Evolutionary conservation across 176 grass and related monocot genomes (phyloP), one percentile per base, ranked within the genome.

Genomic region (Carex kokanica): DNA sequence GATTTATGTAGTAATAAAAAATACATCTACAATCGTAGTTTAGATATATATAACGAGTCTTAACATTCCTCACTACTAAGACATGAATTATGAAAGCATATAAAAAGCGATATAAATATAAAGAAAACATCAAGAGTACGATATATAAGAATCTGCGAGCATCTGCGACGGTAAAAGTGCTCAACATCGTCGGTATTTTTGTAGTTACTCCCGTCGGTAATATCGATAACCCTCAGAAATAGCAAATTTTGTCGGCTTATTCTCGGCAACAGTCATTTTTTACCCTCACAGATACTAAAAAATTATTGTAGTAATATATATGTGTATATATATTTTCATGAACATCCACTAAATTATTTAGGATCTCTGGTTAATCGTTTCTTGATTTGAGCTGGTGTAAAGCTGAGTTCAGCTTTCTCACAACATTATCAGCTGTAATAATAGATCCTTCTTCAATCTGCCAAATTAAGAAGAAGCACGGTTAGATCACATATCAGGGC

Each of bases 371-470:
- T 29, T 10, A 77, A 62, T 16, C 16, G 29, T 82, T 65, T 65
- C 40, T 55, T 79, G 27, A 60, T 47, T 32, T 82, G 36, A 82
- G 45, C 60, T 92, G 79, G 47, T 79, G 60, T 36, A 95, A 63
- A 27, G 80, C 78, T 8, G 43, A 88, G 74, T 87, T 71, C 66
- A 97, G 86, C 82, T 87, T 80, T 65, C 81, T 93, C 53, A 91
- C 84, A 1, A 97, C 81, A 64, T 87, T 85, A 8, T 95, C 86
- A 58, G 84, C 79, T 16, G 88, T 90, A 27, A 80, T 49, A 55
- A 41, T 88, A 52, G 89, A 91, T 3, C 75, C 91, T 25, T 85
- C 84, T 78, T 90, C 87, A 31, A 91, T 81, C 91, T 97, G 77
- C 72, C 63, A 85, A 80, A 53, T 52, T 55, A 52, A 51, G 2